These are phyloP conservation scores for Cladosporium sp. DNA, from an alignment of 2,329 filamentous ascomycete genomes.

Conservation along the genomic window DNA sequence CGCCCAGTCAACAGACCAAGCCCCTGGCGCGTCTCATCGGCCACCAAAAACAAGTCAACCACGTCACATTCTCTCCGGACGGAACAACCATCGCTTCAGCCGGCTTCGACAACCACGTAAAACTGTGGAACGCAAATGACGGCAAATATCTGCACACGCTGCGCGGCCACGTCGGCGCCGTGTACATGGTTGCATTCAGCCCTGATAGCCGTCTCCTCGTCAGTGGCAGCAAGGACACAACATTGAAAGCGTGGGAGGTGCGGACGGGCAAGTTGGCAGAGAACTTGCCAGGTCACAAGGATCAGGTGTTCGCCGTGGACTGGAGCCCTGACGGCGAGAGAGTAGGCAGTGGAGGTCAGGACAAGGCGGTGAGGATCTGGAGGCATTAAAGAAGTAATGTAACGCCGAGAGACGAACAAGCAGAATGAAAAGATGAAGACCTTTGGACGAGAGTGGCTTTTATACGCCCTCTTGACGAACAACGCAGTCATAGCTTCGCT, in stretches of 20 bases:
- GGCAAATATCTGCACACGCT: slow-evolving; percentile 79
- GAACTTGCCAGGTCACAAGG: slow-evolving; percentile 84
- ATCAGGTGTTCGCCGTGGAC: slow-evolving; percentile 91
- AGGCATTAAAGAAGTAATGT: slow-evolving; percentile 45
- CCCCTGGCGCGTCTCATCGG: slow-evolving; percentile 85
- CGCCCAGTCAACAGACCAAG: slow-evolving; percentile 72
- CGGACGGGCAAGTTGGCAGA: slow-evolving; percentile 73
- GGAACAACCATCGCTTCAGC: slow-evolving; percentile 81
- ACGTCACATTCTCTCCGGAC: slow-evolving; percentile 90
- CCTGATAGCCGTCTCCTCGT: slow-evolving; percentile 87
- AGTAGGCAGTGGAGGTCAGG: slow-evolving; percentile 88
- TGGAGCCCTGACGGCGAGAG: slow-evolving; percentile 89
- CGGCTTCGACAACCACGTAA: slow-evolving; percentile 91
- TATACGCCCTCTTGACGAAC: not conserved
- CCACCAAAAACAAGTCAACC: slow-evolving; percentile 95
- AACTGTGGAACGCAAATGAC: slow-evolving; percentile 78
- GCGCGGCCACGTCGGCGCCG: slow-evolving; percentile 82
- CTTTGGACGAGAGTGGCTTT: not conserved
- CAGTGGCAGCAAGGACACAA: slow-evolving; percentile 85
- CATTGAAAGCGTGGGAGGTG: slow-evolving; percentile 92
- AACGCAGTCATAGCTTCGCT: not conserved
- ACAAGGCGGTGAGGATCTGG: slow-evolving; percentile 70
- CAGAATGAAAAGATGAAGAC: not conserved
- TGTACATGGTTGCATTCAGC: slow-evolving; percentile 90
- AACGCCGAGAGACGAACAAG: not conserved